These are phyloP conservation scores for Geotrichum restrictum DNA, from an alignment of 1,139 yeast species.

Conservation along the genomic window DNA sequence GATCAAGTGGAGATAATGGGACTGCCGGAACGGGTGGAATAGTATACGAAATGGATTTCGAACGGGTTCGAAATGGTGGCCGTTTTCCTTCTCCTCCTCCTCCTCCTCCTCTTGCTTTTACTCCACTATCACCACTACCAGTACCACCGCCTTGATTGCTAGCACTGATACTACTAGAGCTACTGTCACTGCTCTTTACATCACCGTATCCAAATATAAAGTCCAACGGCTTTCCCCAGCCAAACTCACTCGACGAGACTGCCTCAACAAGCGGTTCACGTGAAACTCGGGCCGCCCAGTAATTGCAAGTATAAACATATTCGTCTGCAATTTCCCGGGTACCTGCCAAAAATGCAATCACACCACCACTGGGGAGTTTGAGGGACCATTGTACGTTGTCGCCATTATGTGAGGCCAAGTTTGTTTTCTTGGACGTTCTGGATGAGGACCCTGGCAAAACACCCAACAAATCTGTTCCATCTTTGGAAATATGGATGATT, in stretches of 20 bases:
- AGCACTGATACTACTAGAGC: neutral
- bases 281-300: conserved; percentile 85
- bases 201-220: conserved; percentile 8
- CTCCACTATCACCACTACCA: too few relatives aligned
- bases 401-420: conserved; percentile 15
- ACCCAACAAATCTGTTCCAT: conserved; percentile 19
- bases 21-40: too few relatives aligned
- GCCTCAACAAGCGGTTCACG: conserved; percentile 65
- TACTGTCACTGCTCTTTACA: neutral
- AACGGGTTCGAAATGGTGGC: too few relatives aligned
- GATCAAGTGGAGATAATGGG: too few relatives aligned
- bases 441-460: conserved; percentile 16
- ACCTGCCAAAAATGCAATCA: conserved; percentile 47
- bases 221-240: conserved; percentile 54
- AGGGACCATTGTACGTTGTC: conserved; percentile 36
- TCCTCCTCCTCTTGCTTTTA: too few relatives aligned
- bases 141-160: too few relatives aligned
- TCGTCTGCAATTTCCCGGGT: conserved; percentile 65
- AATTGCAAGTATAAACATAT: conserved; percentile 74
- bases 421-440: conserved; percentile 10
- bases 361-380: conserved; percentile 38
- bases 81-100: neutral
- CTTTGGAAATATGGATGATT: conserved; percentile 22
- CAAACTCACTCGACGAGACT: conserved; percentile 73
- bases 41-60: too few relatives aligned